A percentile compares a stretch with the other conserved stretches of the same genome.
Evolutionary conservation across 768 basidiomycete species (phyloP).

Genomic region (Psilocybe cubensis): DNA sequence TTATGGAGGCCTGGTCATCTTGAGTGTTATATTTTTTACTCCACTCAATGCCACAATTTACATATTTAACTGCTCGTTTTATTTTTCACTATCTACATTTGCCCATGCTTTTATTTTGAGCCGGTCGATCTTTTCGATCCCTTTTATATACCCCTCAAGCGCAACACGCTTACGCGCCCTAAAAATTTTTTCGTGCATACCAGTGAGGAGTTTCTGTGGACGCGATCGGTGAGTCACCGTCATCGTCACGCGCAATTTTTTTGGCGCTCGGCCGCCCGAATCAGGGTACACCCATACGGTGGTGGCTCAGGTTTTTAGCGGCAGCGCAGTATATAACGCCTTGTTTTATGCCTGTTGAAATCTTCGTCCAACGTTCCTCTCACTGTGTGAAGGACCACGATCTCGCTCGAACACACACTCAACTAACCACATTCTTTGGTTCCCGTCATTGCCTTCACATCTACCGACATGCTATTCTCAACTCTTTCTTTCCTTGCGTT

Average conservation of each 20-base stretch:
- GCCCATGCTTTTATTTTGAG: constrained; percentile 1
- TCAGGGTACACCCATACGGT: not conserved
- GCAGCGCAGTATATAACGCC: not conserved
- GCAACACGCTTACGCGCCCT: not conserved
- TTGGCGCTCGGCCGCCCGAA: constrained; percentile 1
- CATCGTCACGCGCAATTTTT: not conserved
- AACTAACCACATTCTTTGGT: not conserved
- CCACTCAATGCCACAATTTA: constrained; percentile 16
- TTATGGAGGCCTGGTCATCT: constrained; percentile 18
- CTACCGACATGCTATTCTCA: not conserved
- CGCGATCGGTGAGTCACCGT: constrained; percentile 7
- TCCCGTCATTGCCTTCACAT: not conserved
- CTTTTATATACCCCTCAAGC: constrained; percentile 11
- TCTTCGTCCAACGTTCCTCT: not conserved
- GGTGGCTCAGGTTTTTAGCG: not conserved
- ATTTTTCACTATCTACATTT: constrained; percentile 8
- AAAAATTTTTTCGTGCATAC: not conserved
- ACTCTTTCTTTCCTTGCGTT: constrained; percentile 14
- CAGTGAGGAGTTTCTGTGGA: not conserved
- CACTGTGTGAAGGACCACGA: not conserved
- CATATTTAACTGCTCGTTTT: constrained; percentile 12
- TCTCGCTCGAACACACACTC: not conserved
- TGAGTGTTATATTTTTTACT: constrained; percentile 7
- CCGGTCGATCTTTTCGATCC: constrained; percentile 7
- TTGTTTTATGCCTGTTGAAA: not conserved